Percentiles rank a stretch among this genome's conserved stretches.
Conservation (phyloP, 2,329 filamentous ascomycete species). For the Proliferodiscus dingleyae region DNA sequence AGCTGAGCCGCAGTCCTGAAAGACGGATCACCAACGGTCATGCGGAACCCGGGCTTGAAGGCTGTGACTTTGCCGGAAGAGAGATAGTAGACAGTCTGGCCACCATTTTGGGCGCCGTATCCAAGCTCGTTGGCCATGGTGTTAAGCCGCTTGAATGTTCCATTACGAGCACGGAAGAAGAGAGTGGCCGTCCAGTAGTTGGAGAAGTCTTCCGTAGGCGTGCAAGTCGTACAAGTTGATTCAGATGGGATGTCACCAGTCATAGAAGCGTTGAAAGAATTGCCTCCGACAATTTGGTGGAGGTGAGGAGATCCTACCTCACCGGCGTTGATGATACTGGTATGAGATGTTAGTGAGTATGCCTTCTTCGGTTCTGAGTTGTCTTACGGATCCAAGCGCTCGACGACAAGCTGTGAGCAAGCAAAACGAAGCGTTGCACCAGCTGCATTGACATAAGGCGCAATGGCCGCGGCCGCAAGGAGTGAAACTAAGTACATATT, state of each 20-base stretch:
- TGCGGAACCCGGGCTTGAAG: slow-evolving; percentile 39
- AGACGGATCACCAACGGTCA: slow-evolving; percentile 38
- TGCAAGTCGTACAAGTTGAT: slow-evolving; percentile 29
- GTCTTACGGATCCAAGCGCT: slow-evolving; percentile 1
- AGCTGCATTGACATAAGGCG: not conserved
- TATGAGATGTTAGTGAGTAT: no score
- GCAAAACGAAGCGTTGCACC: not conserved
- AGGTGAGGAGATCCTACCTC: slow-evolving; percentile 8
- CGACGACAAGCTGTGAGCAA: slow-evolving; percentile 1
- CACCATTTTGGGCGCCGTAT: slow-evolving; percentile 31
- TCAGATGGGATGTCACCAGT: slow-evolving; percentile 24
- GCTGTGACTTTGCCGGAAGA: slow-evolving; percentile 35
- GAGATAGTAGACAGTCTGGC: slow-evolving; percentile 35
- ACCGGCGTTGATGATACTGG: slow-evolving; percentile 9
- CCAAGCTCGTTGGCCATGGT: slow-evolving; percentile 28
- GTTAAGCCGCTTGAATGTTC: slow-evolving; percentile 16
- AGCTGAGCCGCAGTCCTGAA: slow-evolving; percentile 34
- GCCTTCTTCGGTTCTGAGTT: no score
- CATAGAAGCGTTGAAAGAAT: slow-evolving; percentile 38
- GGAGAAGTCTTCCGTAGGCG: slow-evolving; percentile 32
- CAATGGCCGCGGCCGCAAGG: not conserved
- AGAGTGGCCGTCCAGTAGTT: slow-evolving; percentile 31
- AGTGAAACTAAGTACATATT: not conserved
- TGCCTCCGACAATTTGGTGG: slow-evolving; percentile 17
- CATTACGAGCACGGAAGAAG: slow-evolving; percentile 26